Evolutionary conservation across 371 early-diverging fungal genomes (phyloP).

Genomic region (Sporodiniella umbellata): DNA sequence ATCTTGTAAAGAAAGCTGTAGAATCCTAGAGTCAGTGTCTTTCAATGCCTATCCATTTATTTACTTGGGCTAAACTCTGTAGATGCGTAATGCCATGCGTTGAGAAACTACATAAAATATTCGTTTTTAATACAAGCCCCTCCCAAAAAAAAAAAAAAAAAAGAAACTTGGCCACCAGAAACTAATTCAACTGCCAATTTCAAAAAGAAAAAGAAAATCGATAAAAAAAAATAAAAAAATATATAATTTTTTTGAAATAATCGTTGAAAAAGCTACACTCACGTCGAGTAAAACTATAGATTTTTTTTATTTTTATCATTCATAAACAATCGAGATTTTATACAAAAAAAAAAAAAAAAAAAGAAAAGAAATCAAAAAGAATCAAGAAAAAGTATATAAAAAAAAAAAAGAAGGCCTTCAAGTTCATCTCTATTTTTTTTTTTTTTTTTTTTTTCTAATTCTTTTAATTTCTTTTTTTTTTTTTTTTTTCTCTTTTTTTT

Average conservation of each 20-base stretch:
- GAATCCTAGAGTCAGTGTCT: background rate
- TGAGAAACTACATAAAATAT: slow-evolving; percentile 49
- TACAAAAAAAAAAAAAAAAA: background rate
- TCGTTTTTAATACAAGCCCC: too few species aligned
- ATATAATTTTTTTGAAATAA: background rate
- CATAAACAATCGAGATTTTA: too few species aligned
- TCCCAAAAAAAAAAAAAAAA: too few species aligned
- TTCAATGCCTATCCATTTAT: background rate
- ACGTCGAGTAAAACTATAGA: slow-evolving; percentile 27
- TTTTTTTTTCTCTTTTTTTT: background rate
- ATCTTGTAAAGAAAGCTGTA: slow-evolving; percentile 80
- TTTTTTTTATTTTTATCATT: background rate
- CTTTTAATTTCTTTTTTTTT: too few species aligned
- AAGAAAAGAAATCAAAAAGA: background rate
- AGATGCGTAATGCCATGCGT: slow-evolving; percentile 61
- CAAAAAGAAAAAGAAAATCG: background rate
- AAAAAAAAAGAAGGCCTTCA: too few species aligned
- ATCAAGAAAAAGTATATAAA: background rate
- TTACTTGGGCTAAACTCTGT: slow-evolving; percentile 53
- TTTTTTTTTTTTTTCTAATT: too few species aligned
- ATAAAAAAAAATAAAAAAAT: background rate
- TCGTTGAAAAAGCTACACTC: background rate
- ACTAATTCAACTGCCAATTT: too few species aligned
- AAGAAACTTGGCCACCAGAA: too few species aligned
- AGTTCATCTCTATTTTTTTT: too few species aligned